phyloP scores from a whole-genome alignment of 2,329 filamentous ascomycete species.

The Xylaria sp. region DNA sequence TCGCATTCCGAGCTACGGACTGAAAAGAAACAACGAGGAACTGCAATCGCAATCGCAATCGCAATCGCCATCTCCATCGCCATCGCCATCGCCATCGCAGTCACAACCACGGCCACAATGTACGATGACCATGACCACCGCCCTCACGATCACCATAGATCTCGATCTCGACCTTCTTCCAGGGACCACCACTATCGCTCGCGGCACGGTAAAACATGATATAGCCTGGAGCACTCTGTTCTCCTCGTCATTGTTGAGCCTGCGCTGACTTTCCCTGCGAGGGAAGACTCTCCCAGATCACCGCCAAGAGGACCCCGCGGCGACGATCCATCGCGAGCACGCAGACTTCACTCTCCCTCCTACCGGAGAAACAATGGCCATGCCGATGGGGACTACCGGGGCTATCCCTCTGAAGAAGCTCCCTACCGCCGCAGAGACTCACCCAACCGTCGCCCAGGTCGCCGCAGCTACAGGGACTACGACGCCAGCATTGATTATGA shows the following conservation, averaged over 20 bases:
- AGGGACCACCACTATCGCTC: constrained; percentile 49
- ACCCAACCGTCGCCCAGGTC: constrained; percentile 31
- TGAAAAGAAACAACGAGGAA: constrained; percentile 5
- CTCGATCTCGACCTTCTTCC: constrained; percentile 46
- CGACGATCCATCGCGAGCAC: constrained; percentile 44
- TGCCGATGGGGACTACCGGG: constrained; percentile 39
- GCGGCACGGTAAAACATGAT: constrained; percentile 51
- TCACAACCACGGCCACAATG: constrained; percentile 38
- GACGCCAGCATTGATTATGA: constrained; percentile 25
- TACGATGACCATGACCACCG: constrained; percentile 49
- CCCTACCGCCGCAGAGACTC: constrained; percentile 39
- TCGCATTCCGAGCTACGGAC: background rate
- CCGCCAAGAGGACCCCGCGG: constrained; percentile 43
- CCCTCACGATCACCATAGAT: constrained; percentile 43
- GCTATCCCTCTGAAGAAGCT: constrained; percentile 32
- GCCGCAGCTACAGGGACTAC: constrained; percentile 40
- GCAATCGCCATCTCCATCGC: background rate
- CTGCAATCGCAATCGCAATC: background rate
- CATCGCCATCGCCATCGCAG: background rate
- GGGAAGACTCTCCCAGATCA: constrained; percentile 51
- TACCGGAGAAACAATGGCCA: constrained; percentile 35
- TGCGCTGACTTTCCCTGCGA: constrained; percentile 50
- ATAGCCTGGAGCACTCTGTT: constrained; percentile 48
- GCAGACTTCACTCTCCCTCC: constrained; percentile 38
- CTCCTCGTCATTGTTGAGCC: constrained; percentile 44